phyloP scores from a whole-genome alignment of 2,329 filamentous ascomycete genomes.

The Cyphellophora attinorum region DNA sequence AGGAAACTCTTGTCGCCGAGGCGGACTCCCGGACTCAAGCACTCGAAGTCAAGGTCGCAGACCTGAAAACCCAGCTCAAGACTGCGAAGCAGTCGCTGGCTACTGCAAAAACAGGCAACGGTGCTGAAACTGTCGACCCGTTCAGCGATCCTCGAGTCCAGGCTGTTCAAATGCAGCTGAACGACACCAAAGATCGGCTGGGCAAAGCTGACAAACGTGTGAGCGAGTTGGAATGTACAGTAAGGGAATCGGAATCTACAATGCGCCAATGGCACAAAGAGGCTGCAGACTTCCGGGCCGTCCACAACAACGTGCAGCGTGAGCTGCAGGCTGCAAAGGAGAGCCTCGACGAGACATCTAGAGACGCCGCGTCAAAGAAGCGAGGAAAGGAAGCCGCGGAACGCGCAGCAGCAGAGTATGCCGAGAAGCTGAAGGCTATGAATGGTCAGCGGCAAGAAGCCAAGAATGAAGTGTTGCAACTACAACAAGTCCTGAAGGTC shows the following conservation, averaged over 20 bases:
- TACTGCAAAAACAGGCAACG: neutral
- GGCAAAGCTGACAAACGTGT: neutral
- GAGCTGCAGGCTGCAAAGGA: no score
- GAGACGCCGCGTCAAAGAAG: no score
- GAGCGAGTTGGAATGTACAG: neutral
- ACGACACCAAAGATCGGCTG: neutral
- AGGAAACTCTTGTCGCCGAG: neutral
- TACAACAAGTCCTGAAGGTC: no score
- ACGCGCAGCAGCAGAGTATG: no score
- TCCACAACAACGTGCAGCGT: no score
- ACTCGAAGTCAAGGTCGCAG: neutral
- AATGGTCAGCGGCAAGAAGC: no score
- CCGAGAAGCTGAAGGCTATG: no score
- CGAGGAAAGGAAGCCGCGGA: no score
- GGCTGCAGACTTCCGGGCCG: neutral
- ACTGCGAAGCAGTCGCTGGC: neutral
- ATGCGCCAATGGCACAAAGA: neutral
- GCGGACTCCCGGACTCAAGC: neutral
- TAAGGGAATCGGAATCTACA: neutral
- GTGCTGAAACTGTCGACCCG: neutral
- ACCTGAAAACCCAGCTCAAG: neutral
- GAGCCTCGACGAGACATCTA: no score
- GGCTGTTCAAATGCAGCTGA: neutral
- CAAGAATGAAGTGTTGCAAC: no score
- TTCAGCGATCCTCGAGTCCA: neutral